Percentiles rank a stretch among this genome's conserved stretches.
Evolutionary conservation across 2,329 filamentous ascomycete species (phyloP).

Genomic region (Aspergillus japonicus): DNA sequence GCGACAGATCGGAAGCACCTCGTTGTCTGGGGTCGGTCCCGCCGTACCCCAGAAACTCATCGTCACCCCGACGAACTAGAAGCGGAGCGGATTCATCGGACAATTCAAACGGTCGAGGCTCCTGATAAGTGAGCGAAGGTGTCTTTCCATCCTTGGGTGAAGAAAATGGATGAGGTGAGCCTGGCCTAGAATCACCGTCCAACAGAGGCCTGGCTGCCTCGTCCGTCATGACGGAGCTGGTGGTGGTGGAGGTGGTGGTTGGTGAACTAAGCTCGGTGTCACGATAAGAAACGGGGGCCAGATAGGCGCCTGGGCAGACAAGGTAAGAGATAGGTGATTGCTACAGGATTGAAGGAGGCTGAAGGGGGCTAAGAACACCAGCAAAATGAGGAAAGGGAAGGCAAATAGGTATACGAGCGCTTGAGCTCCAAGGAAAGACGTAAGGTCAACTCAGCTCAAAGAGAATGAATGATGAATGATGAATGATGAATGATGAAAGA

Average conservation of each 20-base stretch:
- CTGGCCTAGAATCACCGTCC: constrained; percentile 23
- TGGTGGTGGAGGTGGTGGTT: constrained; percentile 1
- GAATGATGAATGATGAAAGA: not conserved
- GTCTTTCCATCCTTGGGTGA: constrained; percentile 14
- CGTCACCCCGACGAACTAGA: constrained; percentile 36
- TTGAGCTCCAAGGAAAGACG: not conserved
- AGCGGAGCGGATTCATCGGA: constrained; percentile 47
- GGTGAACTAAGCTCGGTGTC: not conserved
- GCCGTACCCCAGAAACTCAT: constrained; percentile 33
- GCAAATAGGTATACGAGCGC: not conserved
- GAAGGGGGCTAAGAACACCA: too few species aligned
- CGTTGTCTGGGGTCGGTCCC: constrained; percentile 25
- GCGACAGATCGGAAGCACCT: constrained; percentile 25
- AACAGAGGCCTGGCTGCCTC: constrained; percentile 34
- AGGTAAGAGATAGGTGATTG: too few species aligned
- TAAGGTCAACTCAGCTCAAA: not conserved
- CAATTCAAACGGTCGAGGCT: constrained; percentile 31
- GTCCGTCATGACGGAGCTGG: constrained; percentile 32
- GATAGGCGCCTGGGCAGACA: not conserved
- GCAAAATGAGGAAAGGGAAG: too few species aligned
- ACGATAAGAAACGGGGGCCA: not conserved
- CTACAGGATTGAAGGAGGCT: too few species aligned
- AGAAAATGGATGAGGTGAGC: constrained; percentile 20
- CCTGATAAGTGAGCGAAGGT: constrained; percentile 17
- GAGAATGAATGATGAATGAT: not conserved